Conservation (phyloP, 345 rosid genomes). For the Mangifera indica region DNA sequence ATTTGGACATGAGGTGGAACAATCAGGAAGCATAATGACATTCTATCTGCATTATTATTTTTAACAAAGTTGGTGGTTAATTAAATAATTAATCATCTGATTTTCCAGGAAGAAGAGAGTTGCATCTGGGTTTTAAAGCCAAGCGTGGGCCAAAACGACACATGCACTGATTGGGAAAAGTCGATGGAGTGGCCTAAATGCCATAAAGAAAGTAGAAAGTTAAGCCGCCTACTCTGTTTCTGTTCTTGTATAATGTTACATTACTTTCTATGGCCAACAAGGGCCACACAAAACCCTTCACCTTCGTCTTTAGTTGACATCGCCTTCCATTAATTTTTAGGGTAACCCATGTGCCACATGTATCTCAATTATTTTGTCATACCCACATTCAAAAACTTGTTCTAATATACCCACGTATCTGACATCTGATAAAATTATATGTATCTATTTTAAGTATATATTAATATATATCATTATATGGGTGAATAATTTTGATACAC, state of each 20-base stretch:
- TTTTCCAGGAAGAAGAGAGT: no score
- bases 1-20: neutral
- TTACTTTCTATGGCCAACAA: no score
- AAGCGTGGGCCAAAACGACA: slow-evolving; percentile 15
- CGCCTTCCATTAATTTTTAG: neutral
- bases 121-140: no score
- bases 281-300: no score
- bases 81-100: neutral
- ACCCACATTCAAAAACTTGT: neutral
- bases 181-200: neutral
- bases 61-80: neutral
- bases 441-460: no score
- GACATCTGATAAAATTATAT: no score
- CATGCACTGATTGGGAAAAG: slow-evolving; percentile 10
- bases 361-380: neutral
- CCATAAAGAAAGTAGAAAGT: no score
- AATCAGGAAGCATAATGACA: slow-evolving; percentile 13
- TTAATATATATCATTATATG: no score
- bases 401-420: no score
- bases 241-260: neutral
- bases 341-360: slow-evolving; percentile 22
- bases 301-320: neutral
- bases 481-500: no score
- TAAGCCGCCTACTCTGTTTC: neutral
- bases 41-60: neutral